A percentile compares a stretch with the other conserved stretches of the same genome.
These are phyloP conservation scores for Candida maesae DNA, from an alignment of 805 yeast species.

Conservation along the genomic window DNA sequence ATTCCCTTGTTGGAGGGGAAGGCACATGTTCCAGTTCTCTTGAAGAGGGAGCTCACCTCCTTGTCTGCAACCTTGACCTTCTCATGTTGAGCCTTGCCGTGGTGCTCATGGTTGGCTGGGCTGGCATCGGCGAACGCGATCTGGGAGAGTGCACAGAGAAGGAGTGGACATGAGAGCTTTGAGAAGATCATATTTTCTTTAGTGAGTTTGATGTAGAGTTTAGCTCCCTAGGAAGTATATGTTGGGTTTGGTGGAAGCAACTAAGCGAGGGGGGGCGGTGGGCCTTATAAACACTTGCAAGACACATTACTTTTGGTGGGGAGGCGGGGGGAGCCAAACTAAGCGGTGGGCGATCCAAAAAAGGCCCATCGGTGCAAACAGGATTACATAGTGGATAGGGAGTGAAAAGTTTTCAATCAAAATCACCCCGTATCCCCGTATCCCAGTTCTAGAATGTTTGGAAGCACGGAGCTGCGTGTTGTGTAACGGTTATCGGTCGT, in stretches of 20 bases:
- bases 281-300: neutral
- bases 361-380: no score
- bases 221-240: no score
- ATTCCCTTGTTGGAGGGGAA: constrained; percentile 69
- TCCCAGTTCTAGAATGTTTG: neutral
- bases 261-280: neutral
- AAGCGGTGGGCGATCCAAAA: no score
- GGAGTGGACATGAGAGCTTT: neutral
- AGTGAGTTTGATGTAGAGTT: no score
- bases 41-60: constrained; percentile 25
- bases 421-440: no score
- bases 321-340: no score
- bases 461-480: neutral
- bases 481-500: neutral
- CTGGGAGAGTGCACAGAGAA: no score
- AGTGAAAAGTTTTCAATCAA: no score
- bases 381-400: no score
- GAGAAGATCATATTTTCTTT: neutral
- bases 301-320: no score
- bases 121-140: neutral
- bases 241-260: no score
- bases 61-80: constrained; percentile 25
- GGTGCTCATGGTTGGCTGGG: neutral
- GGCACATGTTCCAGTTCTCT: constrained; percentile 45
- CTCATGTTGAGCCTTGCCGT: no score